Base-by-base conservation (phyloP, 2,329 filamentous ascomycete genomes). In the Pezicula carpinea region DNA sequence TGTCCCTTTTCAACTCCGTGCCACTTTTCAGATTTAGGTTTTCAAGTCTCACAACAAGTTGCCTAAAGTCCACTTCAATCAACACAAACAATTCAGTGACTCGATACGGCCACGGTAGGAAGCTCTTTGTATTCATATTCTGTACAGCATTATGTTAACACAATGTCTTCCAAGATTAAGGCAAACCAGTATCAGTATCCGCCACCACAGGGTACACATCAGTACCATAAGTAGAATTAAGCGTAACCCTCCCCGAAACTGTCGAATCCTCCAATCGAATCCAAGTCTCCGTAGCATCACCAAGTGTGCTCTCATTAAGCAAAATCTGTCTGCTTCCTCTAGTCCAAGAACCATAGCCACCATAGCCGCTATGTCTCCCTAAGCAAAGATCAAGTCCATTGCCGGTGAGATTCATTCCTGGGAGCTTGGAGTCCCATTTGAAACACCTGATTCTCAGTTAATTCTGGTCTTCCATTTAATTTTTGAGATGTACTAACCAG, bases 331-430 rank as follows among this genome's bases (percentile, higher is more conserved):
- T 69, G 4, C 74, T 72, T 1, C 83, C 84, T 0, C 83, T 75
- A 8, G 75, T 74, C 77, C 78, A 85, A 39, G 71, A 69, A 0
- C 82, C 80, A 54, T 88, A 88, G 0, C 85, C 84, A 0, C 83
- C 85, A 46, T 87, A 87, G 0, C 85, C 84, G 0, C 80, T 76
- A 54, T 84, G 83, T 53, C 85, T 78, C 5, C 81, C 80, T 53
- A 79, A 80, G 57, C 83, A 86, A 54, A 75, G 49, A 17, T 72
- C 67, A n/a, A 71, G 56, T 2, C 72, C 72, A 47, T 70, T 73
- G 1, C 72, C 75, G 0, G 62, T 63, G 2, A 66, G 21, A 15
- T 59, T 60, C 38, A 59, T 62, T 11, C 53, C 55, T 1, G 62
- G 54, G 6, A 61, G 49, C 8, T 18, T 18, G n/a, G 26, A 18